Conservation (phyloP, 148 eudicot genomes). For the Selenicereus undatus region DNA sequence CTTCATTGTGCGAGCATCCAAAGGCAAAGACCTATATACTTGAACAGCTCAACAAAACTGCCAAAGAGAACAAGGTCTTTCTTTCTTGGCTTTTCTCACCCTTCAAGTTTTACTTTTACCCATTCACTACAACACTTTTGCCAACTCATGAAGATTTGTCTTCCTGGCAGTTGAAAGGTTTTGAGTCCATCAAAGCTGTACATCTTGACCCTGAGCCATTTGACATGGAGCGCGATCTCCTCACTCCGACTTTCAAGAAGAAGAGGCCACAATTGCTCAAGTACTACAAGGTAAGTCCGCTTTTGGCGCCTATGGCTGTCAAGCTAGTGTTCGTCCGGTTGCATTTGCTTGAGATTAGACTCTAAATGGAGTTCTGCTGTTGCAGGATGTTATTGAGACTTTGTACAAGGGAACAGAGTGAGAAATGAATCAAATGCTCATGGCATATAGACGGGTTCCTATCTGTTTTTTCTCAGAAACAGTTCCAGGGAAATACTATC, state of each 20-base stretch:
- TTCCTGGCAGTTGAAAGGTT: conserved; percentile 69
- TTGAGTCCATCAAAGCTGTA: conserved; percentile 63
- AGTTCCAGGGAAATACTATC: neutral
- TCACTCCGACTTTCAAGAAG: conserved; percentile 88
- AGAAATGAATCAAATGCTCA: conserved; percentile 1
- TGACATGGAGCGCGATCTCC: conserved; percentile 84
- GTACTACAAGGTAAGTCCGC: conserved; percentile 62
- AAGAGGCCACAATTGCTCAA: conserved; percentile 85
- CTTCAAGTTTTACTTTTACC: neutral
- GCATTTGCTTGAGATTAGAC: neutral
- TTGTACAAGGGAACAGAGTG: conserved; percentile 41
- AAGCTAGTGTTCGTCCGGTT: neutral
- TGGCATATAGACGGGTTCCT: neutral
- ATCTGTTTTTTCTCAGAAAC: neutral
- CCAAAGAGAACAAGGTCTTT: conserved; percentile 71
- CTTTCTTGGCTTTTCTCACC: neutral
- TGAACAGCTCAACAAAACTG: conserved; percentile 52
- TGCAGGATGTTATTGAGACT: conserved; percentile 45
- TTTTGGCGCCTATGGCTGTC: neutral
- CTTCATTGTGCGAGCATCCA: conserved; percentile 53
- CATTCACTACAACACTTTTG: neutral
- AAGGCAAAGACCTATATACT: conserved; percentile 57
- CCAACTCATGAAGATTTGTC: neutral
- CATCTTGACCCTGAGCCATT: conserved; percentile 84
- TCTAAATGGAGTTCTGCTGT: conserved; percentile 6